Evolutionary conservation across 768 basidiomycete genomes (phyloP).

Genomic region (Tephrocybe sp.): DNA sequence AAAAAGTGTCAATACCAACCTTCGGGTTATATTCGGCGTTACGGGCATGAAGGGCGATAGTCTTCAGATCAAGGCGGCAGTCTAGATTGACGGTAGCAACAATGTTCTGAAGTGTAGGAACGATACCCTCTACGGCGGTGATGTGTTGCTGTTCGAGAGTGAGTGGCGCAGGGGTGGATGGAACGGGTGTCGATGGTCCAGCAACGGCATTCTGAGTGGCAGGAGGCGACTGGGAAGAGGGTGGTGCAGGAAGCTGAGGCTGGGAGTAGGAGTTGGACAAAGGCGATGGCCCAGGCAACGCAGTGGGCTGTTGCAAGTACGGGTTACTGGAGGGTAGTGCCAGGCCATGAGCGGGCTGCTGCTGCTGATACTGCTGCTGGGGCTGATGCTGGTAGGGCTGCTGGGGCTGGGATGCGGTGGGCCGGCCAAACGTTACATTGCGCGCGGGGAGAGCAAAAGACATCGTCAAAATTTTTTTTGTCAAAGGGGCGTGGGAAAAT

Average conservation of each 20-base stretch:
- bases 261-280: constrained; percentile 56
- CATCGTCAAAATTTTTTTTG: constrained; percentile 38
- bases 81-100: constrained; percentile 99
- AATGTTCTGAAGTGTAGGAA: constrained; percentile 99
- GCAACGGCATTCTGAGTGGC: constrained; percentile 44
- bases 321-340: constrained; percentile 62
- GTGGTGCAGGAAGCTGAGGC: constrained; percentile 31
- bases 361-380: constrained; percentile 45
- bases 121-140: constrained; percentile 95
- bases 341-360: constrained; percentile 39
- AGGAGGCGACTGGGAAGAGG: constrained; percentile 26
- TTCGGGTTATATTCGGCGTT: constrained; percentile 99
- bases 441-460: constrained; percentile 75
- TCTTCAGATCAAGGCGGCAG: constrained; percentile 95
- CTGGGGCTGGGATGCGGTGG: constrained; percentile 43
- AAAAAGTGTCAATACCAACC: constrained; percentile 69
- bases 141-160: constrained; percentile 93
- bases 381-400: constrained; percentile 41
- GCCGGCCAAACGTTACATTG: constrained; percentile 75
- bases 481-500: constrained; percentile 42
- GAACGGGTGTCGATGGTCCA: constrained; percentile 58
- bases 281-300: constrained; percentile 54
- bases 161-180: constrained; percentile 70
- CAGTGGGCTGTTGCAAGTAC: constrained; percentile 37
- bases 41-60: constrained; percentile 94